Evolutionary conservation across 805 yeast genomes (phyloP).

Genomic region (Wickerhamiella dianesei): DNA sequence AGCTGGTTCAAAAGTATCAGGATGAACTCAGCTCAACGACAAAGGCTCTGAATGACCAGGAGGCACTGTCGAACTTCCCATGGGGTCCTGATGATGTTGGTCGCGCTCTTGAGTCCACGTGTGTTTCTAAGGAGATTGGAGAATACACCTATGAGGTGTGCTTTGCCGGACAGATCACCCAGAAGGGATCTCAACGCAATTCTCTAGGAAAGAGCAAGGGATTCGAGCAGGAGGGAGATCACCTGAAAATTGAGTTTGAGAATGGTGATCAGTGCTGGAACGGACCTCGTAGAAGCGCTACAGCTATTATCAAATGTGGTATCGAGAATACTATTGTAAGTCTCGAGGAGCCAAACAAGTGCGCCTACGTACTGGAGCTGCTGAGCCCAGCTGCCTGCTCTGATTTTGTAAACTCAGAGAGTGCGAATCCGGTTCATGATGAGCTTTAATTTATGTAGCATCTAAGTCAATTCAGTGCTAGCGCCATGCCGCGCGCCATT

Average conservation of each 20-base stretch:
- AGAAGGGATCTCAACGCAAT: constrained; percentile 36
- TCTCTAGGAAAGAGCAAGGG: constrained; percentile 35
- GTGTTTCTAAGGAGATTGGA: constrained; percentile 41
- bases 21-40: constrained; percentile 1
- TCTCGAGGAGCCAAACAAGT: constrained; percentile 80
- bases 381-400: constrained; percentile 17
- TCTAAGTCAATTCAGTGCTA: no score
- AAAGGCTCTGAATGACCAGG: background rate
- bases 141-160: constrained; percentile 60
- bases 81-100: constrained; percentile 54
- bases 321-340: constrained; percentile 37
- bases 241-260: constrained; percentile 31
- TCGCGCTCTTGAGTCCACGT: constrained; percentile 39
- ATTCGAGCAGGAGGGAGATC: constrained; percentile 19
- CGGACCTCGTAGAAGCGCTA: constrained; percentile 72
- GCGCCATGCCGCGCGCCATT: no score
- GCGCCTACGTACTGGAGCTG: constrained; percentile 47
- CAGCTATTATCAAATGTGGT: constrained; percentile 56
- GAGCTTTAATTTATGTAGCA: no score
- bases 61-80: constrained; percentile 1
- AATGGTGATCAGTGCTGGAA: constrained; percentile 84
- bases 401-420: background rate
- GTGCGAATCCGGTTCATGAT: no score
- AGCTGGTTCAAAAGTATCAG: constrained; percentile 1
- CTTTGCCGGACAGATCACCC: constrained; percentile 42